phyloP scores from a whole-genome alignment of 2,329 filamentous ascomycete genomes.

The Colletotrichum siamense region DNA sequence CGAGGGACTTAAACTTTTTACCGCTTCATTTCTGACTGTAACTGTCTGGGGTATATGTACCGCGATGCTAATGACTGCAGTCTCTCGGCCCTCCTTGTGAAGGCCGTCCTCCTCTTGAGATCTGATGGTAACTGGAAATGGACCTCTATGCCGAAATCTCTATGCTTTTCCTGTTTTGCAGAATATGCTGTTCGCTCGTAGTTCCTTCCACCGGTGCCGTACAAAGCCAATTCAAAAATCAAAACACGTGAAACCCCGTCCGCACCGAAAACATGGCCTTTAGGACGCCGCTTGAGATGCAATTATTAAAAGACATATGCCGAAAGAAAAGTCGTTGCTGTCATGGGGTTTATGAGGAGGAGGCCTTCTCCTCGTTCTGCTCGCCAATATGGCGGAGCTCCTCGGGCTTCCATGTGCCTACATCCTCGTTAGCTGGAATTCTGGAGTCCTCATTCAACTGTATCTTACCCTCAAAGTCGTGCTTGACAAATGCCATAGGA shows the following conservation, averaged over 20 bases:
- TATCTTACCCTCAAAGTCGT: conserved; percentile 87
- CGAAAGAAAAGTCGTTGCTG: background rate
- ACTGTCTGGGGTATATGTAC: conserved; percentile 17
- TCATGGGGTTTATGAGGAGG: conserved; percentile 12
- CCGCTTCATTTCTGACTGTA: conserved; percentile 2
- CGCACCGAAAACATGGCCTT: background rate
- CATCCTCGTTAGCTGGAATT: background rate
- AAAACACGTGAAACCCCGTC: background rate
- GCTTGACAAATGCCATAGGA: conserved; percentile 96
- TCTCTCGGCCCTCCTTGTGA: background rate
- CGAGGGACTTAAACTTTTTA: background rate
- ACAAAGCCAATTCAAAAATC: background rate
- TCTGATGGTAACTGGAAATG: background rate
- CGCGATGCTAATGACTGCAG: conserved; percentile 3
- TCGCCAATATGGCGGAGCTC: conserved; percentile 73
- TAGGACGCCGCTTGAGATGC: conserved; percentile 11
- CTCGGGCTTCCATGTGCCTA: conserved; percentile 80
- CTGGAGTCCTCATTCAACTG: background rate
- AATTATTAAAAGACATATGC: conserved; percentile 8
- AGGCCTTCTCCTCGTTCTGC: conserved; percentile 26
- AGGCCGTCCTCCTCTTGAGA: background rate
- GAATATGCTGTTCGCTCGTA: conserved; percentile 12
- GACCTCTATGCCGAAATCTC: conserved; percentile 16
- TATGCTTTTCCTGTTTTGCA: conserved; percentile 6
- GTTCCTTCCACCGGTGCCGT: background rate